Base-by-base conservation (phyloP, 2,329 filamentous ascomycete genomes). In the Paecilomyces niveus region DNA sequence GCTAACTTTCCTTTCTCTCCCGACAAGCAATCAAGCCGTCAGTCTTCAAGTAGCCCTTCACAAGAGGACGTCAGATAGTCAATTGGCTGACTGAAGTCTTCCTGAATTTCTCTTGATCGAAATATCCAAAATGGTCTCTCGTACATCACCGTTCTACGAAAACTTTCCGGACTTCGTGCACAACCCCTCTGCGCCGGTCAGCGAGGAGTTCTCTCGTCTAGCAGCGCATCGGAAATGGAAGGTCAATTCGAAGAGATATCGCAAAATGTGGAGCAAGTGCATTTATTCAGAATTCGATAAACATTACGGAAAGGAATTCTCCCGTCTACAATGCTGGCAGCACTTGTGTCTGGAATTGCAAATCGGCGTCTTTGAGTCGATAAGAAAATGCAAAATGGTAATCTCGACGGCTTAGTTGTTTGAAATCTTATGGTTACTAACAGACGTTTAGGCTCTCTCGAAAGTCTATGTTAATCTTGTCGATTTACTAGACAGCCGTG, bases 381-480 rank as follows among this genome's bases (percentile, higher is more conserved):
- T 72, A 18, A 65, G 4, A 2, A 26, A 68, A 52, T 73, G 70
- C 58, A 67, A 66, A 29, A 66, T 65, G 61, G 69, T 71, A 53
- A 53, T 8, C 2, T 9, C 15, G 15, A 6, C 4, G 3, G 6
- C 15, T 4, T 4, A 3, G 2, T 45, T n/a, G 56, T 54, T 24
- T 21, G n/a, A 13, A 22, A 29, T 29, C 5, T 21, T 13, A 18
- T 9, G 21, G 7, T 22, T 22, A 22, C 11, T 26, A 22, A n/a
- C 10, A 3, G 22, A n/a, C 9, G 11, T 22, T 11, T 54, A 72
- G 68, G 63, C 62, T 5, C 54, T 72, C 3, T 57, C 56, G 1
- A 55, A 29, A 2, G 57, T 71, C 1, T 52, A 69, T 33, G 65
- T 73, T 29, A 72, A 72, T 54, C 59, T 70, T 8, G 59, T 72